Percentiles rank a stretch among this genome's conserved stretches.
Conservation (phyloP, 345 rosid genomes). For the Arabis alpina region DNA sequence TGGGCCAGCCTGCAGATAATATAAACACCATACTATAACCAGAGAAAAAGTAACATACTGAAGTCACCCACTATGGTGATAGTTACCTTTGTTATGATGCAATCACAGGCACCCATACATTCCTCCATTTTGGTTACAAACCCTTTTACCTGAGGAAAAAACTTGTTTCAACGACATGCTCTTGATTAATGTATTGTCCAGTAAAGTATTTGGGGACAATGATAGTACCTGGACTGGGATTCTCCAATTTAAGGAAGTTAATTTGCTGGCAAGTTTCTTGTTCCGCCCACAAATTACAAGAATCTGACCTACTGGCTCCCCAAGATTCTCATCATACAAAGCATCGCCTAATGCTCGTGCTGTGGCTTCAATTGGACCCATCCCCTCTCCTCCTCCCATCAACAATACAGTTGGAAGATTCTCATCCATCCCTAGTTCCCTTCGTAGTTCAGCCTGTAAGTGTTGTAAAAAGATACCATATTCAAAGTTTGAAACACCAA, state of each 20-base stretch:
- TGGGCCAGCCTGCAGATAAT: constrained; percentile 84
- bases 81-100: constrained; percentile 92
- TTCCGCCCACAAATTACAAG: constrained; percentile 92
- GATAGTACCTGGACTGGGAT: constrained; percentile 79
- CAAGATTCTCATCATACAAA: constrained; percentile 75
- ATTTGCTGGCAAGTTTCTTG: constrained; percentile 72
- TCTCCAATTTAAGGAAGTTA: constrained; percentile 82
- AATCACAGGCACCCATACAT: constrained; percentile 98
- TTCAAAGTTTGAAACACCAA: constrained; percentile 15
- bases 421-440: constrained; percentile 88
- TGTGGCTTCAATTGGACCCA: constrained; percentile 99
- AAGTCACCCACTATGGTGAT: neutral
- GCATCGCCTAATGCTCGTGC: constrained; percentile 84
- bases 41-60: neutral
- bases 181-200: neutral
- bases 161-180: neutral
- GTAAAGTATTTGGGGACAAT: neutral
- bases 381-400: constrained; percentile 99
- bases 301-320: constrained; percentile 84
- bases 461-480: neutral
- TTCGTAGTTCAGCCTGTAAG: constrained; percentile 68
- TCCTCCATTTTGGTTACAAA: constrained; percentile 97
- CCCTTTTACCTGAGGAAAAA: constrained; percentile 68
- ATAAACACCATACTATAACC: neutral
- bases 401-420: constrained; percentile 92